Evolutionary conservation across 805 yeast species (phyloP), one percentile per base, ranked within the genome.

Genomic region (Kockiozyma suomiensis): DNA sequence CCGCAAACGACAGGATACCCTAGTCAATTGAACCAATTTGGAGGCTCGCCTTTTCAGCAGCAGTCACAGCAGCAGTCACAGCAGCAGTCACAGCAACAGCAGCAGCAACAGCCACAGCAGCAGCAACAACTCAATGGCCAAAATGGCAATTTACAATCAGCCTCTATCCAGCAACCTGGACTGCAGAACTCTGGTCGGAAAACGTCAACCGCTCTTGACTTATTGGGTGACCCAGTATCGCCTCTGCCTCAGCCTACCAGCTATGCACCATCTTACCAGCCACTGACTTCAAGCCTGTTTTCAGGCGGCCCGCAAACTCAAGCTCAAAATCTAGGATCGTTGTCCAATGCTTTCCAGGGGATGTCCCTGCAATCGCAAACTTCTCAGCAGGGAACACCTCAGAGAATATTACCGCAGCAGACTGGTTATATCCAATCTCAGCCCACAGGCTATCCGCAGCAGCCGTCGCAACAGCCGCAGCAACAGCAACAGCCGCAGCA

Each of bases 41-140:
- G 19, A 5, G 40, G 40, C 33, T 30, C 10, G 33, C 33, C 33
- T 7, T 7, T 50, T 5, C 56, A 42, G 37, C 49, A 3, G 28
- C 47, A 25, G 15, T 10, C 40, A 13, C 70, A 65, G 60, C 61
- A 49, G 38, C 61, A 40, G 45, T 8, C 35, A 8, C 50, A 46
- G 38, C 37, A 46, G 23, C 35, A 37, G 12, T 21, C 50, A n/a
- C 46, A 41, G 12, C n/a, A n/a, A 30, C 33, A 30, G 33, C 33
- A 30, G 10, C 33, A 30, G 33, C 33, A 30, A 30, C 33, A 30
- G 33, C 6, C 13, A 30, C 33, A 30, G 33, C 33, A 30, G 10
- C 33, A 30, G 33, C 33, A 30, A 30, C 33, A 30, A 10, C 6
- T 30, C 10, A 30, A 10, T 30, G 33, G 33, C 10, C 33, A 30